Evolutionary conservation across 495 filamentous ascomycete genomes (phyloP), one percentile per base, ranked within the genome.

Genomic region (Hypomontagnella submonticulosa): DNA sequence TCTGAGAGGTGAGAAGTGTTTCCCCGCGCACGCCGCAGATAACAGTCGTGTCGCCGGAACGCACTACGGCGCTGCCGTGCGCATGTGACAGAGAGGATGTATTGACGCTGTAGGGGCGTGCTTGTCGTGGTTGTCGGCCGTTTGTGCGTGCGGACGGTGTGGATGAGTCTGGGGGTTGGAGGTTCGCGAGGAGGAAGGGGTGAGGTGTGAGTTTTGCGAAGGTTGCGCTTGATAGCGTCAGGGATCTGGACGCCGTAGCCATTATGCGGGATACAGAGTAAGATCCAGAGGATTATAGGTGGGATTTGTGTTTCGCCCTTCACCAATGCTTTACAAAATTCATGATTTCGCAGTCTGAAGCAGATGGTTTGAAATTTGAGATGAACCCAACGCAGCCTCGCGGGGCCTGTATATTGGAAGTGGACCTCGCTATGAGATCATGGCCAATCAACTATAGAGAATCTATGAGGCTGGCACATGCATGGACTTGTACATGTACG

Each of bases 21-120:
- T 98, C 95, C 15, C 83, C 93, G 16, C 93, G 85, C 18, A 98
- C 87, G 42, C 95, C 95, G 75, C 92, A 97, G 15, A 99, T 91
- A 5, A 92, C 91, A 0, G 92, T 90, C 6, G 93, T 97, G 73
- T 97, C 92, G 37, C 96, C 95, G 20, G 87, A 77, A 30, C 96
- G 85, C 20, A 97, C 90, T 0, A 98, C 90, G 4, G 93, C 89
- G 67, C 89, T 93, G 42, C 95, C 95, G 73, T 93, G 87, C 46
- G 91, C 88, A 73, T 99, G 93, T 1, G 91, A 90, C 47, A 99
- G 82, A 4, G 90, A 91, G 51, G 88, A 86, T 4, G 88, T 88
- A 75, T 97, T 92, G 58, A 91, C 79, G 6, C 85, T 85, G 7
- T 89, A 85, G 16, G 83, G 74, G 36, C 95, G 90, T 36, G 89